A percentile compares a stretch with the other conserved stretches of the same genome.
Conservation (phyloP, 2,329 filamentous ascomycete genomes). For the Lizonia empirigonia region DNA sequence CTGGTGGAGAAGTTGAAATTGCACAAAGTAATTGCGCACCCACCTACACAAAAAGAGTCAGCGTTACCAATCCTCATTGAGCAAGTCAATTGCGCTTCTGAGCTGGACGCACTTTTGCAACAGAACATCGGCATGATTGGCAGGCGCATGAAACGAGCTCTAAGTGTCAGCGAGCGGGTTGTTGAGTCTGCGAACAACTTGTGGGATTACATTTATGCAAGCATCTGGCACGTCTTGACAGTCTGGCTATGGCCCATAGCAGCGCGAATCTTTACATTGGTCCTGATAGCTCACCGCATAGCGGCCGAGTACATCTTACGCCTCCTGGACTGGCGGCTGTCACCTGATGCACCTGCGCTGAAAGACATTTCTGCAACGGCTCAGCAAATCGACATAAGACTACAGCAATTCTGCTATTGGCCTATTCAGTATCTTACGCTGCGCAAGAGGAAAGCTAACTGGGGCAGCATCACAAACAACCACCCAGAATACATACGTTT, state of each 20-base stretch:
- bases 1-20: constrained; percentile 85
- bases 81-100: constrained; percentile 95
- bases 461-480: constrained; percentile 93
- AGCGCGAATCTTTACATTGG: constrained; percentile 72
- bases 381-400: constrained; percentile 93
- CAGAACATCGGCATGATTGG: constrained; percentile 89
- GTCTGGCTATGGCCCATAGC: constrained; percentile 80
- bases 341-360: constrained; percentile 76
- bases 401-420: constrained; percentile 99
- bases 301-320: constrained; percentile 78
- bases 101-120: constrained; percentile 82
- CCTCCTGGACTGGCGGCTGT: constrained; percentile 81
- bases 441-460: constrained; percentile 85
- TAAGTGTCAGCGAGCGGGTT: constrained; percentile 93
- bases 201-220: constrained; percentile 73
- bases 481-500: constrained; percentile 99
- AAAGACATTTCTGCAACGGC: constrained; percentile 97
- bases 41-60: constrained; percentile 80
- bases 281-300: constrained; percentile 78
- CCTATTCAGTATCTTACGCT: constrained; percentile 94
- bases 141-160: constrained; percentile 76
- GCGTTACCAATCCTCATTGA: constrained; percentile 82
- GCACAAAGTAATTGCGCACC: constrained; percentile 81
- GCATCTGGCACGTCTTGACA: constrained; percentile 72
- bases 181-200: constrained; percentile 90